Percentiles rank a stretch among this genome's conserved stretches.
Evolutionary conservation across 768 basidiomycete genomes (phyloP).

Genomic region (Trametes villosa): DNA sequence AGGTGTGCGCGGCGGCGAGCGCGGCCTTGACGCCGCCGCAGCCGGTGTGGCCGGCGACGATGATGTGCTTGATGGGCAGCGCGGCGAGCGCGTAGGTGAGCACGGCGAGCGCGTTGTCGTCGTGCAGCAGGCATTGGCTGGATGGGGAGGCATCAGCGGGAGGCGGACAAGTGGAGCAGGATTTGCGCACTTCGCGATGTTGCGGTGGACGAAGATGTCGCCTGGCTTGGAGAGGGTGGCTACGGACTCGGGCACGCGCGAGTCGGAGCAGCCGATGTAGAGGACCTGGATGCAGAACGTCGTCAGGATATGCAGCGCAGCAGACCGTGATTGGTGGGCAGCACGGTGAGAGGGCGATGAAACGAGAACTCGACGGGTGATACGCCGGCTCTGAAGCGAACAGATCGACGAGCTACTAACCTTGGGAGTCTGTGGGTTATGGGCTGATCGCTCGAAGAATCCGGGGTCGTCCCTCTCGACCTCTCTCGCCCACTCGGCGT

Average conservation of each 20-base stretch:
- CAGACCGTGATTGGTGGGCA: not conserved
- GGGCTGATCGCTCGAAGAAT: slow-evolving; percentile 64
- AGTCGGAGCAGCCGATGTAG: slow-evolving; percentile 86
- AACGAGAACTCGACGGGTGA: not conserved
- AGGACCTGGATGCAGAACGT: slow-evolving; percentile 51
- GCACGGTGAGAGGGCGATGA: not conserved
- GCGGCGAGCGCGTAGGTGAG: slow-evolving; percentile 73
- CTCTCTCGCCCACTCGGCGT: slow-evolving; percentile 71
- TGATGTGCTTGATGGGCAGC: slow-evolving; percentile 79
- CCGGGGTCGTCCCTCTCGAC: slow-evolving; percentile 57
- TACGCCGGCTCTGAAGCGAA: not conserved
- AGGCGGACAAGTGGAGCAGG: too few relatives aligned
- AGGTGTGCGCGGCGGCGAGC: slow-evolving; percentile 46
- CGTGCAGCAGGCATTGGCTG: slow-evolving; percentile 75
- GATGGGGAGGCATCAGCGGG: not conserved
- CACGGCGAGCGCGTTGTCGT: slow-evolving; percentile 72
- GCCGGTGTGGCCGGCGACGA: slow-evolving; percentile 81
- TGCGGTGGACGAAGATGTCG: slow-evolving; percentile 82
- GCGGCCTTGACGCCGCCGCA: slow-evolving; percentile 79
- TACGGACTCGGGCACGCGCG: slow-evolving; percentile 81
- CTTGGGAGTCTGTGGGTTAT: slow-evolving; percentile 73
- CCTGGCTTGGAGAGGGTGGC: slow-evolving; percentile 73
- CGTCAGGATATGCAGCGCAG: slow-evolving; percentile 1
- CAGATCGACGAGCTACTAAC: slow-evolving; percentile 38
- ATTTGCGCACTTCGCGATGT: slow-evolving; percentile 85